Evolutionary conservation across 2,329 filamentous ascomycete genomes (phyloP).

Genomic region (Teratosphaeria destructans): DNA sequence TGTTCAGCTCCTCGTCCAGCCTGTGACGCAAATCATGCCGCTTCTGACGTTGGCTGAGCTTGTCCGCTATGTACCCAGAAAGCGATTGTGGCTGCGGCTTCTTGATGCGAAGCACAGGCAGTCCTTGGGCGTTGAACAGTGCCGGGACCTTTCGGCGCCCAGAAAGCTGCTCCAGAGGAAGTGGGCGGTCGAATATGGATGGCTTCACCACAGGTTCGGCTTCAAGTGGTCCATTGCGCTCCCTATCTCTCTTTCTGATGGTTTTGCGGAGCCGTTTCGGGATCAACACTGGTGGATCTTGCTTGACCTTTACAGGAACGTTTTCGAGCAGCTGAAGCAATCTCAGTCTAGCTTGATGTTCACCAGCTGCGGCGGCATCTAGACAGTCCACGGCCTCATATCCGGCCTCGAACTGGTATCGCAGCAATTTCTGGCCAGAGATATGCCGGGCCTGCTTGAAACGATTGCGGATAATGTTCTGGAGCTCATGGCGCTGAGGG

Average conservation of each 20-base stretch:
- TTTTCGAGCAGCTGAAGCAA: constrained; percentile 18
- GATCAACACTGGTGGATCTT: constrained; percentile 2
- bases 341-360: constrained; percentile 17
- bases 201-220: not conserved
- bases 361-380: constrained; percentile 29
- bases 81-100: constrained; percentile 56
- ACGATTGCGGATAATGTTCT: constrained; percentile 48
- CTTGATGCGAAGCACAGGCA: constrained; percentile 55
- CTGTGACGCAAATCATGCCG: constrained; percentile 30
- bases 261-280: not conserved
- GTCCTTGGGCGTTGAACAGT: constrained; percentile 41
- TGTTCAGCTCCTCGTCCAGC: constrained; percentile 31
- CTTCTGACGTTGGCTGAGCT: constrained; percentile 35
- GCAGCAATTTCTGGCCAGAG: constrained; percentile 50
- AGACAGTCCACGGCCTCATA: constrained; percentile 47
- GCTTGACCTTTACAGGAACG: constrained; percentile 16
- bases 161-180: constrained; percentile 29
- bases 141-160: constrained; percentile 50
- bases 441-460: constrained; percentile 53
- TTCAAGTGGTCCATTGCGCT: not conserved
- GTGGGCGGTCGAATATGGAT: constrained; percentile 16
- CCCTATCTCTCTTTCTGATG: not conserved
- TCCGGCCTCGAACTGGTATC: constrained; percentile 53
- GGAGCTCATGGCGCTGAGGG: constrained; percentile 36
- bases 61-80: constrained; percentile 47